Evolutionary conservation across 2,329 filamentous ascomycete genomes (phyloP).

Genomic region (Penicillium sp.): DNA sequence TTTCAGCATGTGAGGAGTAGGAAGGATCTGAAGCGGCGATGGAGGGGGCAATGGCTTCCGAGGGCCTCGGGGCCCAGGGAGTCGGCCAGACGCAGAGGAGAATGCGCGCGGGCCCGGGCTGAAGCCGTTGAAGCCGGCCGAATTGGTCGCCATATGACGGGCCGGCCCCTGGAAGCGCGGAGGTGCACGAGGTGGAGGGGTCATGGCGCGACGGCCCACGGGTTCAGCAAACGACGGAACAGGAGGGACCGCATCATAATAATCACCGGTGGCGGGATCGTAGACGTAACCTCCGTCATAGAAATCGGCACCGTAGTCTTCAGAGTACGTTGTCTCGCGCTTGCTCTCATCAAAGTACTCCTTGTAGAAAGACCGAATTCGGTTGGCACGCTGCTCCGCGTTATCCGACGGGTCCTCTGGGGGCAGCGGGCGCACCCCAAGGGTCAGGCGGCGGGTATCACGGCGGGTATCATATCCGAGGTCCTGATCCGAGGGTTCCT

Average conservation of each 20-base stretch:
- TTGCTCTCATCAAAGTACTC: slow-evolving; percentile 94
- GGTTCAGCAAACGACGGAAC: slow-evolving; percentile 80
- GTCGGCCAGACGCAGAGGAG: slow-evolving; percentile 56
- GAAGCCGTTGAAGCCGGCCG: slow-evolving; percentile 31
- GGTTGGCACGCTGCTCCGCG: slow-evolving; percentile 88
- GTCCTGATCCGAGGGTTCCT: slow-evolving; percentile 24
- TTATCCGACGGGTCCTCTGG: slow-evolving; percentile 83
- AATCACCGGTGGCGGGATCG: slow-evolving; percentile 43
- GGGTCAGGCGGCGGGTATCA: slow-evolving; percentile 50
- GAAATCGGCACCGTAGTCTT: slow-evolving; percentile 69
- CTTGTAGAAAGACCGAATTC: slow-evolving; percentile 98
- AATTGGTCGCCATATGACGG: slow-evolving; percentile 46
- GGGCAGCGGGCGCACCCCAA: slow-evolving; percentile 74
- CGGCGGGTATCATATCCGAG: slow-evolving; percentile 28
- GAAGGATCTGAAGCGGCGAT: slow-evolving; percentile 65
- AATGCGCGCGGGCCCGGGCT: slow-evolving; percentile 54
- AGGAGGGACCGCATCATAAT: slow-evolving; percentile 23
- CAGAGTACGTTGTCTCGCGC: slow-evolving; percentile 56
- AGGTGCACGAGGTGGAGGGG: slow-evolving; percentile 71
- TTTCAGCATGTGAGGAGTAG: slow-evolving; percentile 76
- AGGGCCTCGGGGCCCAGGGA: slow-evolving; percentile 43
- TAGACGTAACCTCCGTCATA: slow-evolving; percentile 54
- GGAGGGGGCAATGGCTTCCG: slow-evolving; percentile 66
- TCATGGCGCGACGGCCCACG: slow-evolving; percentile 87
- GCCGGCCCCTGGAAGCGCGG: slow-evolving; percentile 49